Evolutionary conservation across 345 rosid genomes (phyloP).

Genomic region (Aurinia saxatilis): DNA sequence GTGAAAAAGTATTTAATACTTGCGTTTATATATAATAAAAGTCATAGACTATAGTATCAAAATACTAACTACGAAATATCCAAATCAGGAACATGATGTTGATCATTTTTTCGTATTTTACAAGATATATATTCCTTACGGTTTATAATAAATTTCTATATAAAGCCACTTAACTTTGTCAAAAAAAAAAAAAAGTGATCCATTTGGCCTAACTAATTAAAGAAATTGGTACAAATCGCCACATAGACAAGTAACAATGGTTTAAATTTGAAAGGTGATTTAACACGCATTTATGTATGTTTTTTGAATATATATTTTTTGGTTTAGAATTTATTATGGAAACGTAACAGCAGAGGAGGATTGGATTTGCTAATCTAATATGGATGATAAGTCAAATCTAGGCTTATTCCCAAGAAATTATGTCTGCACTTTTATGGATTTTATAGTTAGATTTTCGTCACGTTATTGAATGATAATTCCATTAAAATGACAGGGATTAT

Average conservation of each 20-base stretch:
- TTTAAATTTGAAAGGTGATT: no score
- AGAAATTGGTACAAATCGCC: background rate
- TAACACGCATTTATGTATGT: background rate
- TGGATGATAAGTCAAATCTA: conserved; percentile 14
- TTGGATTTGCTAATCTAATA: conserved; percentile 1
- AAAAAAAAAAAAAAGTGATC: background rate
- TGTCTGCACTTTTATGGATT: background rate
- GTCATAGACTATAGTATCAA: conserved; percentile 15
- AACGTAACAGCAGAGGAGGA: background rate
- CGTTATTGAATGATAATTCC: background rate
- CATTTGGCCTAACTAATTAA: background rate
- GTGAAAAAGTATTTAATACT: background rate
- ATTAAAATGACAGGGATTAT: background rate
- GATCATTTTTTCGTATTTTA: conserved; percentile 25
- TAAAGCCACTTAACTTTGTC: conserved; percentile 8
- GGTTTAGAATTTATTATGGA: background rate
- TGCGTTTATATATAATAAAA: conserved; percentile 16
- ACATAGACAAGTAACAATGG: background rate
- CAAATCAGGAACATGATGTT: conserved; percentile 30
- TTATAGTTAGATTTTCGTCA: background rate
- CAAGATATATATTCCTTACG: background rate
- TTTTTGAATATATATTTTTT: background rate
- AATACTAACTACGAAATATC: conserved; percentile 30
- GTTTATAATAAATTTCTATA: background rate
- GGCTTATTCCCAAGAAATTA: conserved; percentile 10